Base-by-base conservation (phyloP, 1,284 basidiomycete species). In the Trametes polyzona region DNA sequence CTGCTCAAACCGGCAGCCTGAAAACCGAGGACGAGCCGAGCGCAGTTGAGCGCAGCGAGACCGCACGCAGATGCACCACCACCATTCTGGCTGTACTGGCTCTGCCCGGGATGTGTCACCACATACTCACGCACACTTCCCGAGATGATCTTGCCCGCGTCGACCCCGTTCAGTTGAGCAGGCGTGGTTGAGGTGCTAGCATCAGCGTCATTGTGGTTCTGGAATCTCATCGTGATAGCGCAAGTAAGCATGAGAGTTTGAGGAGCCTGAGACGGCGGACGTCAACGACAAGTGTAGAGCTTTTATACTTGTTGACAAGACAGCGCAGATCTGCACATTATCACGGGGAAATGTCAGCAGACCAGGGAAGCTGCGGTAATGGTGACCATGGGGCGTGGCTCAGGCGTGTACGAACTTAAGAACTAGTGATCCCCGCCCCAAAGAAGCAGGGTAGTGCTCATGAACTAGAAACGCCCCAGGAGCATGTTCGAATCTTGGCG, bases 31-130 rank as follows among this genome's bases (percentile, higher is more conserved):
- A 79, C 70, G 10, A 83, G 63, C 47, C 83, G 72, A 4, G 81
- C 82, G 59, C 83, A 86, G 66, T 88, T 88, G 64, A 88, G 67
- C 3, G 82, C 79, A 6, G 84, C 85, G 23, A 88, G 73, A 17
- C 86, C 86, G 61, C 85, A 88, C 6, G 84, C 78, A 32, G 85
- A 82, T 1, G 58, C 59, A 2, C 67, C 66, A 12, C 59, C 62
- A 17, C 60, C 63, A 5, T 47, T 43, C 6, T 52, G 39, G 32
- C 53, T 61, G 32, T 68, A 68, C 47, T 66, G 66, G 37, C 67
- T 68, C 7, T 63, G 59, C n/a, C 67, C 67, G 0, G 51, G 55
- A 36, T 65, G 58, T 4, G 64, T 63, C 29, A 63, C 67, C n/a
- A 67, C 49, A 33, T 62, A 61, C 32, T 64, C 62, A 5, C 51